Percentiles rank a stretch among this genome's conserved stretches.
These are phyloP conservation scores for Mycena amicta DNA, from an alignment of 768 basidiomycete species.

Conservation along the genomic window DNA sequence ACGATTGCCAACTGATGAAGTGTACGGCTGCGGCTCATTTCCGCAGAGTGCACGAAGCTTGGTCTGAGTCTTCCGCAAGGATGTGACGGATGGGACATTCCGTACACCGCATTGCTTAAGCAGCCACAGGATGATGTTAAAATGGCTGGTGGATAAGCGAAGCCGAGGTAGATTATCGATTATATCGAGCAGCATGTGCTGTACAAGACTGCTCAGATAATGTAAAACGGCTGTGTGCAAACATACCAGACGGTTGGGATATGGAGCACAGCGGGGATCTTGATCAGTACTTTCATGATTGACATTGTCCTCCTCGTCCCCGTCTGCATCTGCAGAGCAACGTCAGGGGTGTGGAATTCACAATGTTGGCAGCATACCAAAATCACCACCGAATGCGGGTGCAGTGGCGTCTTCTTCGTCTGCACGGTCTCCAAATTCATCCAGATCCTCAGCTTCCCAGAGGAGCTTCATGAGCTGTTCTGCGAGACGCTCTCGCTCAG, in stretches of 20 bases:
- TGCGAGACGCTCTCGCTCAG: background rate
- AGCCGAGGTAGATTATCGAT: slow-evolving; percentile 25
- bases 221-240: background rate
- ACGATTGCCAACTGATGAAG: slow-evolving; percentile 14
- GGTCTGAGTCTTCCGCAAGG: slow-evolving; percentile 5
- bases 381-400: background rate
- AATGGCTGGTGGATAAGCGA: slow-evolving; percentile 18
- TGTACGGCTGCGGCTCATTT: background rate
- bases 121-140: slow-evolving; percentile 23
- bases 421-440: background rate
- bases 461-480: background rate
- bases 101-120: slow-evolving; percentile 10
- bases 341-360: background rate
- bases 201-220: background rate
- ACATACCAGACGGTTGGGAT: background rate
- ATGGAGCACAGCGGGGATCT: background rate
- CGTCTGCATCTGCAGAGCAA: background rate
- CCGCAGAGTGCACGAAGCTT: background rate
- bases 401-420: background rate
- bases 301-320: background rate
- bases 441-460: background rate
- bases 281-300: background rate
- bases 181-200: slow-evolving; percentile 20
- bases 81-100: slow-evolving; percentile 17
- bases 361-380: background rate